Base-by-base conservation (phyloP, 2,329 filamentous ascomycete species). In the Anisogramma anomala region DNA sequence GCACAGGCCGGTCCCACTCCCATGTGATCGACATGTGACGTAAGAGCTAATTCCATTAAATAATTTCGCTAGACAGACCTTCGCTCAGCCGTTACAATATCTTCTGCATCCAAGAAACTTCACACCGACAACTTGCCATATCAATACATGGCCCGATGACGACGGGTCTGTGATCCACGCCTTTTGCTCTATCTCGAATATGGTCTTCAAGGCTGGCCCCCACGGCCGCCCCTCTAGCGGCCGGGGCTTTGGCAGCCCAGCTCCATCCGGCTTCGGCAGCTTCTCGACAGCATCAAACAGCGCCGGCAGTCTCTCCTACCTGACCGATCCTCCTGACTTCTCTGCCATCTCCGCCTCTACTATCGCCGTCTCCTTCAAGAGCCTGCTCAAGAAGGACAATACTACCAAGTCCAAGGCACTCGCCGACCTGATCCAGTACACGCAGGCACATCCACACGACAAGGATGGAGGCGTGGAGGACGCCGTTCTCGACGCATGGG, bases 341-440 rank as follows among this genome's bases (percentile, higher is more conserved):
- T 77, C 79, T 25, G 66, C 66, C 32, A 77, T 98, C 45, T 82
- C 79, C 33, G 80, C 94, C 52, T 73, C 87, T 6, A 83, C 91
- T 54, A 69, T 89, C 27, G 77, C 89, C 27, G 87, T 96, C 11
- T 77, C 80, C n/a, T 85, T 95, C 65, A 94, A 95, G 62, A 94
- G 93, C 52, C 64, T 95, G 3, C 72, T 80, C 37, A 98, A 96
- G 65, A 94, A 91, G 62, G 89, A 95, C 64, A 82, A 80, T 54
- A 94, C 79, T 9, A 98, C 91, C 27, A 94, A 94, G 58, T 72
- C 82, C 6, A 94, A 89, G 59, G 89, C 85, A 0, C 66, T 98
- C 20, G 88, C 96, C 52, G 89, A 96, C 39, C 63, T 98, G 15
- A 70, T 85, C 35, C 59, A 72, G 25, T 73, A 82, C 19, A 43